These are phyloP conservation scores for Fusarium sp. DNA, from an alignment of 2,329 filamentous ascomycete species.

Conservation along the genomic window DNA sequence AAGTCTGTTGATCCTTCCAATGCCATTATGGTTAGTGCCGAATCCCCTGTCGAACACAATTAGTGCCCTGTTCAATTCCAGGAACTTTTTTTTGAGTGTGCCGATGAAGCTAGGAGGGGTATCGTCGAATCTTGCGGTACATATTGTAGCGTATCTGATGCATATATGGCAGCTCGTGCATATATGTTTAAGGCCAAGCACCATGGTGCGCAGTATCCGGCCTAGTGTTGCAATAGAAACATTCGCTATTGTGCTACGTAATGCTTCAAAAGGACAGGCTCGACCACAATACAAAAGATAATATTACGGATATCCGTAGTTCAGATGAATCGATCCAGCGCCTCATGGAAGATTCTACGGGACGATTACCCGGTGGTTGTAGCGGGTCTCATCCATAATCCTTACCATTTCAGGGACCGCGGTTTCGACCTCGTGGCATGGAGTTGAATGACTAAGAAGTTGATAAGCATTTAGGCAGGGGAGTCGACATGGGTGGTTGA, in stretches of 20 bases:
- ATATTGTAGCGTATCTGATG: conserved; percentile 16
- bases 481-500: conserved; percentile 21
- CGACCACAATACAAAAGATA: neutral
- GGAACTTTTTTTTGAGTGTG: conserved; percentile 9
- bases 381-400: conserved; percentile 16
- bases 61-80: neutral
- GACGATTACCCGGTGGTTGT: conserved; percentile 30
- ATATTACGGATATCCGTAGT: neutral
- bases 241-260: neutral
- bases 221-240: conserved; percentile 10
- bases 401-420: conserved; percentile 22
- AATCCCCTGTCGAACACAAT: conserved; percentile 1
- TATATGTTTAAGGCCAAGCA: neutral
- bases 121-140: conserved; percentile 1
- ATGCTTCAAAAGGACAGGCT: neutral
- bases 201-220: neutral
- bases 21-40: conserved; percentile 5
- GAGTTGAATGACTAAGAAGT: conserved; percentile 38
- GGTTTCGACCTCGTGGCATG: conserved; percentile 19
- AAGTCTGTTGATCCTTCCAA: neutral
- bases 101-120: conserved; percentile 12
- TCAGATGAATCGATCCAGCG: conserved; percentile 9
- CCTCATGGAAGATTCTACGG: conserved; percentile 32
- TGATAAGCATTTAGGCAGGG: conserved; percentile 31
- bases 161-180: conserved; percentile 8